These are phyloP conservation scores for Crithidia fasciculata DNA, from an alignment of 208 protist genomes.

Conservation along the genomic window DNA sequence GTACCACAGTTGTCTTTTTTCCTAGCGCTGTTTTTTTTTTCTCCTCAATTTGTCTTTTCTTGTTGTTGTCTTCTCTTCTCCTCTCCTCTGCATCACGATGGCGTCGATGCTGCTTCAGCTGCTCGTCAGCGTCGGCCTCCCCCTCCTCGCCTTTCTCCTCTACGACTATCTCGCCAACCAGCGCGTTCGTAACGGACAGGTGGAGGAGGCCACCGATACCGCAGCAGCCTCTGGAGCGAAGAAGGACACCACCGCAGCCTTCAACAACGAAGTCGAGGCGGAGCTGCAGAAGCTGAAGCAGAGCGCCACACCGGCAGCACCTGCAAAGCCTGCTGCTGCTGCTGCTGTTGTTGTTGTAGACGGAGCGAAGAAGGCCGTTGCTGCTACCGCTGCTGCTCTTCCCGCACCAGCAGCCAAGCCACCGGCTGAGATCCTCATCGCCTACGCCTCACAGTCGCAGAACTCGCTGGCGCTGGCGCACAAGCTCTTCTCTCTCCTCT, in stretches of 20 bases:
- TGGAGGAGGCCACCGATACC: neutral
- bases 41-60: slow-evolving; percentile 2
- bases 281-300: slow-evolving; percentile 16
- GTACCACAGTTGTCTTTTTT: no score
- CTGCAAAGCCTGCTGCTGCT: neutral
- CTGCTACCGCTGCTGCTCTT: no score
- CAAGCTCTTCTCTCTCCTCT: slow-evolving; percentile 58
- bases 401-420: neutral
- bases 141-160: slow-evolving; percentile 16
- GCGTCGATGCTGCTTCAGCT: slow-evolving; percentile 25
- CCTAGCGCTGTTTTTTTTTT: no score
- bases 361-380: neutral
- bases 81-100: neutral
- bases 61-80: neutral
- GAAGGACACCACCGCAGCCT: neutral
- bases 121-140: slow-evolving; percentile 19
- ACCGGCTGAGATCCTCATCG: slow-evolving; percentile 54
- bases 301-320: neutral
- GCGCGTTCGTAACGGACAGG: neutral
- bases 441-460: slow-evolving; percentile 71
- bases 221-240: neutral
- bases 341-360: neutral
- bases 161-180: slow-evolving; percentile 21
- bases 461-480: slow-evolving; percentile 65
- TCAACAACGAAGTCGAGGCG: slow-evolving; percentile 5